These are phyloP conservation scores for Elongisporangium undulatum DNA, from an alignment of 352 stramenopile species.

Conservation along the genomic window DNA sequence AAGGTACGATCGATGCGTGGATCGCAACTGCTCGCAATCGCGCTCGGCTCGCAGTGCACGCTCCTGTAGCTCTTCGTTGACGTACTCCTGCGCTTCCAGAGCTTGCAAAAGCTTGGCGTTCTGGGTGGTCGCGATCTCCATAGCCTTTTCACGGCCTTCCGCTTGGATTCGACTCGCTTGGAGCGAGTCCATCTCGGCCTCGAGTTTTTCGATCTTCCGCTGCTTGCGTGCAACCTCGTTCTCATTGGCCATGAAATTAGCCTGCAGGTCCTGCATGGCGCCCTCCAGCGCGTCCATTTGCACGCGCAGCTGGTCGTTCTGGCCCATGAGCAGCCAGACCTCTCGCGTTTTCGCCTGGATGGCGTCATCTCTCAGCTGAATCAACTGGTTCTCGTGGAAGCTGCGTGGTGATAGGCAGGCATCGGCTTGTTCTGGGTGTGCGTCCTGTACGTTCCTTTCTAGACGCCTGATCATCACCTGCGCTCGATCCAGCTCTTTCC, in stretches of 20 bases:
- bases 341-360: slow-evolving; percentile 67
- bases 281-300: slow-evolving; percentile 66
- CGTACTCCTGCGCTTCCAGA: slow-evolving; percentile 49
- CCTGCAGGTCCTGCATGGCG: slow-evolving; percentile 61
- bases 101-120: slow-evolving; percentile 66
- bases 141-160: slow-evolving; percentile 55
- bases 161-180: slow-evolving; percentile 44
- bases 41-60: slow-evolving; percentile 17
- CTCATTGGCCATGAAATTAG: slow-evolving; percentile 44
- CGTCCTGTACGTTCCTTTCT: slow-evolving; percentile 40
- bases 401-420: slow-evolving; percentile 67
- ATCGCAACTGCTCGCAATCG: slow-evolving; percentile 38
- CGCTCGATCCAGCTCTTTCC: slow-evolving; percentile 37
- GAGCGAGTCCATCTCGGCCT: slow-evolving; percentile 49
- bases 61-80: slow-evolving; percentile 17
- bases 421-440: slow-evolving; percentile 38
- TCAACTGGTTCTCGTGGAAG: slow-evolving; percentile 71
- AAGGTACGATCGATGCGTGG: slow-evolving; percentile 21
- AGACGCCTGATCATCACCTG: slow-evolving; percentile 30
- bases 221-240: slow-evolving; percentile 51
- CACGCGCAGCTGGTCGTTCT: slow-evolving; percentile 60
- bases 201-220: slow-evolving; percentile 49
- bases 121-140: slow-evolving; percentile 73
- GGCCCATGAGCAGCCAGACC: slow-evolving; percentile 57
- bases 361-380: slow-evolving; percentile 67